Evolutionary conservation across 805 yeast genomes (phyloP), one percentile per base, ranked within the genome.

Genomic region (Teunomyces aglyptinius): DNA sequence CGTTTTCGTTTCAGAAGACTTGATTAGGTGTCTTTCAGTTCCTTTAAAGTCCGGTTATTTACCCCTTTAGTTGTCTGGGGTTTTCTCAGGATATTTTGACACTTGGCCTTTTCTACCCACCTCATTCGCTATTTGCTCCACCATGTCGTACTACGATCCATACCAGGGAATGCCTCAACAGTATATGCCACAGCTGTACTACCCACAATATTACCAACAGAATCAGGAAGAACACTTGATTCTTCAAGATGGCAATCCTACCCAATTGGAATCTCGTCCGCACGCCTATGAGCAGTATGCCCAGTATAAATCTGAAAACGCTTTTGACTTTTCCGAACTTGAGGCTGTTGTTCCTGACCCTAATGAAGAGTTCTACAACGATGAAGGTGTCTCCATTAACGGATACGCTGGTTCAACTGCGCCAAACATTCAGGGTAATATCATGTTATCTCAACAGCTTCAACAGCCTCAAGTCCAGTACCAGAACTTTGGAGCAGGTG

Each of bases 81-180:
- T 36, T 36, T 36, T 36, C 16, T 36, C 28, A 34, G 39, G 39
- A 22, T 36, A 20, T 36, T 36, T 36, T 36, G 39, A 36, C 39
- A 36, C 39, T 22, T 36, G 39, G 39, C 39, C 24, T 22, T 22
- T 36, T 22, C 39, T 20, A 5, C 22, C 16, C 13, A 36, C 18
- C 24, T 36, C 28, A 36, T 22, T 36, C 39, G 28, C 24, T 36
- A n/a, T 15, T 36, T n/a, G 28, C 12, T 4, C 13, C 27, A 29
- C 19, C 38, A 71, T 72, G 77, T 63, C 75, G 35, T 71, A 70
- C 60, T 71, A 70, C 55, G 71, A 70, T 43, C 71, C 70, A 12
- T 71, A 63, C 54, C 75, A 65, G 50, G 68, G 66, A 35, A 53
- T 63, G 13, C 67, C 73, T 43, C 75, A 69, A 47, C 72, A 63